Evolutionary conservation across 2,329 filamentous ascomycete genomes (phyloP), one percentile per base, ranked within the genome.

Genomic region (Paracoccidioides lutzii): DNA sequence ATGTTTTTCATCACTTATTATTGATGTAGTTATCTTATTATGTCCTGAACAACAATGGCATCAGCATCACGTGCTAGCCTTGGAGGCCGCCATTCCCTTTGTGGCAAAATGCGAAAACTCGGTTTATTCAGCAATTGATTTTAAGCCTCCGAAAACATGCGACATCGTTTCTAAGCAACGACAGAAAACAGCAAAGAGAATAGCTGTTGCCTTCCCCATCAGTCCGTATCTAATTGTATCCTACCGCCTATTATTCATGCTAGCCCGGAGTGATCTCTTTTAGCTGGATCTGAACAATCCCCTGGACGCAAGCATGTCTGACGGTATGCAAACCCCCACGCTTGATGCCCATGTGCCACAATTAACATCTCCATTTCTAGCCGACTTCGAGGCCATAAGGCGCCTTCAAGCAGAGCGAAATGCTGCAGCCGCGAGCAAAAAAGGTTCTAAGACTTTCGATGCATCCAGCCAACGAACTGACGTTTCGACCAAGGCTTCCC

Each of bases 341-440:
- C 54, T 50, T 9, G 9, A 30, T 45, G 53, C 41, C 52, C 22
- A 58, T 33, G 14, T 52, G 32, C 43, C 33, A 28, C 42, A 14
- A 55, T 58, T 59, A 66, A 72, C 57, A 68, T 60, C 28, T 32
- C 45, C 44, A 51, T 56, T 45, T 59, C 5, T 58, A 79, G 85
- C 87, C 73, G 89, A 94, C 73, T 93, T 95, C 74, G 88, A 93
- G 69, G 81, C 84, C 67, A 87, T 95, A 73, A 84, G 84, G 75
- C 86, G 84, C 78, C 85, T 91, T 69, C 90, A 95, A 78, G 85
- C 87, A 73, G 90, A 95, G 85, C 88, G 90, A 71, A 95, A 95
- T 74, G 85, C 86, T 71, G 79, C 81, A 66, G 81, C 86, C 65
- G 82, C 84, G 66, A 79, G 71, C 63, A 93, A 88, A 78, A 90